Evolutionary conservation across 2,329 filamentous ascomycete species (phyloP), one percentile per base, ranked within the genome.

Genomic region (Xylaria sp.): DNA sequence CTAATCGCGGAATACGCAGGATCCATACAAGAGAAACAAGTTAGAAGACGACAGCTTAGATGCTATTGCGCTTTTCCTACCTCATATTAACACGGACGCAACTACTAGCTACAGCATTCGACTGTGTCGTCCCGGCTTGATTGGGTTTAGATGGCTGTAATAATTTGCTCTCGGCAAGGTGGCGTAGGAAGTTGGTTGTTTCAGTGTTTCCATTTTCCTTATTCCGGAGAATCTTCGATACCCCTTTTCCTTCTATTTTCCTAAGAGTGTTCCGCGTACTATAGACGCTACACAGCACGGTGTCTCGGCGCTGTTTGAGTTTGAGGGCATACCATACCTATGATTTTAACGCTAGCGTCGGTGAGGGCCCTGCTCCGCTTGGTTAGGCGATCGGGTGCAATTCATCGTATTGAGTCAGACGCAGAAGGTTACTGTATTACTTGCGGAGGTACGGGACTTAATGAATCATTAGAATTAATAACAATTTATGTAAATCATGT

Each of bases 161-260:
- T n/a, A n/a, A n/a, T n/a, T n/a, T n/a, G n/a, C 21, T 4, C 19
- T 51, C 29, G 6, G 37, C 31, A 21, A 23, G 25, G 31, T 25
- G 52, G 48, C 23, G 15, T 19, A 35, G 53, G 35, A 29, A 56
- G 23, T 33, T 51, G 37, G 3, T 59, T 47, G 6, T 17, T 19
- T 31, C 15, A 57, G 21, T 33, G 21, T 15, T 15, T 43, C 9
- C 7, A n/a, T 19, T 25, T 31, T 33, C 27, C n/a, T 29, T 31
- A 11, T 29, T 51, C 15, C 35, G 44, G 7, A 52, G 38, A 48
- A 37, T 60, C 25, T 43, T 58, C 38, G 62, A 64, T 64, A 64
- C 62, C 62, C 62, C n/a, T 46, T 48, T 61, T 51, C 31, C 21
- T 46, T 25, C 10, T 52, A n/a, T n/a, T 27, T 38, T 43, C 13